A percentile compares a stretch with the other conserved stretches of the same genome.
Evolutionary conservation across 2,329 filamentous ascomycete genomes (phyloP).

Genomic region (Sporothrix inflata): DNA sequence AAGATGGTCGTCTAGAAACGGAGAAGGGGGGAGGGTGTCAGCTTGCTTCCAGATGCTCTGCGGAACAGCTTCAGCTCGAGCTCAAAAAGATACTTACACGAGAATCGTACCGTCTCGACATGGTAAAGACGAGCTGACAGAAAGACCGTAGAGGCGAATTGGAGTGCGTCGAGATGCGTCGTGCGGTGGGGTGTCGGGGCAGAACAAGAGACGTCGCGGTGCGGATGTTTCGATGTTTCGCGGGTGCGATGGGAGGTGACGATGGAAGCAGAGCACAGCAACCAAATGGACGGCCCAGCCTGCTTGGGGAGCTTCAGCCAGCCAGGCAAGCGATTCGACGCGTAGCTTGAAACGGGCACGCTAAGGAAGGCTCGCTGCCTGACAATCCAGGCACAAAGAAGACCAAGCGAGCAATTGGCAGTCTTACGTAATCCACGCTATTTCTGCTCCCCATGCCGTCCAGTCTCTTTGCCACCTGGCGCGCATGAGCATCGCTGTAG

Average conservation of each 20-base stretch:
- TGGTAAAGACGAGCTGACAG: constrained; percentile 45
- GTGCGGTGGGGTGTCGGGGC: not conserved
- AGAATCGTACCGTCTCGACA: constrained; percentile 98
- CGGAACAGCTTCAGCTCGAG: constrained; percentile 7
- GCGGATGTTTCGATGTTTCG: constrained; percentile 6
- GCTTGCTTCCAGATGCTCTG: not conserved
- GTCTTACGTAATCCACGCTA: not conserved
- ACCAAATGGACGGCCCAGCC: constrained; percentile 23
- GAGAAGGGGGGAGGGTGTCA: constrained; percentile 9
- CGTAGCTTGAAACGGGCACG: constrained; percentile 31
- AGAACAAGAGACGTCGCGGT: not conserved
- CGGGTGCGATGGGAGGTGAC: not conserved
- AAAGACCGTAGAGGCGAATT: not conserved
- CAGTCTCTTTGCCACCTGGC: constrained; percentile 9
- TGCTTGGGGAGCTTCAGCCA: constrained; percentile 46
- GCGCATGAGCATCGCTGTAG: not conserved
- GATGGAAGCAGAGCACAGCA: constrained; percentile 17
- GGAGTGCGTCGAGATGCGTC: not conserved
- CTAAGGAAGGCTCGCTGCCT: not conserved
- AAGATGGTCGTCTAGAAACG: constrained; percentile 89
- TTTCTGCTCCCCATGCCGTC: not conserved
- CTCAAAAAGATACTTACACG: constrained; percentile 70
- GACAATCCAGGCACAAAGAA: not conserved
- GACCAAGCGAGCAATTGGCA: not conserved
- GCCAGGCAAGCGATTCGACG: constrained; percentile 47